Conservation (phyloP, 139 green algal genomes). For the Chlamydomonas asymmetrica region DNA sequence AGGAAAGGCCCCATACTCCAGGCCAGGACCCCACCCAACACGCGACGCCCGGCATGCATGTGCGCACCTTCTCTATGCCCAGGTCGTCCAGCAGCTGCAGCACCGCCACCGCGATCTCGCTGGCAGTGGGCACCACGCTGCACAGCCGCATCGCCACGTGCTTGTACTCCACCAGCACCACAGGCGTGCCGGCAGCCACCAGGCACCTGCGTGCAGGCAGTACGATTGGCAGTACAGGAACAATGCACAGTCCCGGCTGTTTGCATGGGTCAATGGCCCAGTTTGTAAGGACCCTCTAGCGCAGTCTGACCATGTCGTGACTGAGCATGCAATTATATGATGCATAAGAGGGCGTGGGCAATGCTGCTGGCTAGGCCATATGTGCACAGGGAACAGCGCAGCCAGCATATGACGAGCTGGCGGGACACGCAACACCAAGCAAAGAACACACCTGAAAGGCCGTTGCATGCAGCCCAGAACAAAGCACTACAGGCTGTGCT, state of each 20-base stretch:
- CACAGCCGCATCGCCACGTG: constrained; percentile 53
- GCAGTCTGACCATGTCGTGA: no score
- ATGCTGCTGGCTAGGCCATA: no score
- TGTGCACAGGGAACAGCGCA: no score
- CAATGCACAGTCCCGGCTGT: not conserved
- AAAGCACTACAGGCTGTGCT: not conserved
- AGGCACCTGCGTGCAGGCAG: constrained; percentile 8
- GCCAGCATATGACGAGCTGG: not conserved
- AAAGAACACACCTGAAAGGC: not conserved
- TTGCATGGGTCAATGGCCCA: not conserved
- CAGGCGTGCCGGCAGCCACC: constrained; percentile 17
- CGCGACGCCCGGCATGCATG: no score
- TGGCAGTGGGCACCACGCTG: constrained; percentile 23
- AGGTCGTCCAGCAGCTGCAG: not conserved
- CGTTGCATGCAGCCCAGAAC: not conserved
- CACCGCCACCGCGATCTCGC: constrained; percentile 25
- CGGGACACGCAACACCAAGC: not conserved
- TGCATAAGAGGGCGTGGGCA: no score
- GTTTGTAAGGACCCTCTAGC: no score
- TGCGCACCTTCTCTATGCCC: constrained; percentile 4
- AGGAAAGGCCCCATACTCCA: no score
- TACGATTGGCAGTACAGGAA: not conserved
- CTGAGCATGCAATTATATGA: no score
- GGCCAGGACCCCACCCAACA: no score
- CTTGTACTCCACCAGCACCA: constrained; percentile 46